phyloP scores from a whole-genome alignment of 352 stramenopile species.

The Globisporangium sylvaticum region DNA sequence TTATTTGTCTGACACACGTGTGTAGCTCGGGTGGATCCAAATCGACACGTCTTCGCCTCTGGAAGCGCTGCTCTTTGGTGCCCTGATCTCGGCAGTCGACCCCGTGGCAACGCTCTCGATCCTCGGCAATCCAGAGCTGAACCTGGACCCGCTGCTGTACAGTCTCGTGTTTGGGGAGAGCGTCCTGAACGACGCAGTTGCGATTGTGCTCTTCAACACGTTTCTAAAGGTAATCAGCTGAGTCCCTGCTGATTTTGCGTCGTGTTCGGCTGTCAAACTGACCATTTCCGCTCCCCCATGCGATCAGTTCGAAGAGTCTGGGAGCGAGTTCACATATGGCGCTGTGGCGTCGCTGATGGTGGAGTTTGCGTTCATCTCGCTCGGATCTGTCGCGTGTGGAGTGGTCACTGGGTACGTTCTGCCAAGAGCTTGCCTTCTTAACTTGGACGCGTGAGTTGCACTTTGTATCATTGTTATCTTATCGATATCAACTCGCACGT shows the following conservation, averaged over 20 bases:
- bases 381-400: conserved; percentile 77
- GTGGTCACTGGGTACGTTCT: conserved; percentile 55
- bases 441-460: no score
- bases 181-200: conserved; percentile 97
- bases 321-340: conserved; percentile 58
- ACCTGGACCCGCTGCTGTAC: conserved; percentile 84
- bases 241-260: not conserved
- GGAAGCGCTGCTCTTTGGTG: conserved; percentile 93
- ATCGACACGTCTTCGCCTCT: conserved; percentile 92
- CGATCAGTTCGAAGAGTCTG: conserved; percentile 68
- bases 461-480: not conserved
- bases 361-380: conserved; percentile 73
- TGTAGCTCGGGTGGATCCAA: conserved; percentile 64
- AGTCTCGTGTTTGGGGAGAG: conserved; percentile 96
- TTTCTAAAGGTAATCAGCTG: conserved; percentile 79
- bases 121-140: conserved; percentile 91
- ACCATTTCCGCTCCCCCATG: not conserved
- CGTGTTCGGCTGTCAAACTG: not conserved
- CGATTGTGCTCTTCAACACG: conserved; percentile 97
- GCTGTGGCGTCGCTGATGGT: conserved; percentile 63
- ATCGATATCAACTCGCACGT: not conserved
- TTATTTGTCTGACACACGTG: not conserved
- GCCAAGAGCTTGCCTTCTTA: not conserved
- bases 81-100: conserved; percentile 95
- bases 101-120: conserved; percentile 96